Base-by-base conservation (phyloP, 1,284 basidiomycete species). In the Puccinia polysora region DNA sequence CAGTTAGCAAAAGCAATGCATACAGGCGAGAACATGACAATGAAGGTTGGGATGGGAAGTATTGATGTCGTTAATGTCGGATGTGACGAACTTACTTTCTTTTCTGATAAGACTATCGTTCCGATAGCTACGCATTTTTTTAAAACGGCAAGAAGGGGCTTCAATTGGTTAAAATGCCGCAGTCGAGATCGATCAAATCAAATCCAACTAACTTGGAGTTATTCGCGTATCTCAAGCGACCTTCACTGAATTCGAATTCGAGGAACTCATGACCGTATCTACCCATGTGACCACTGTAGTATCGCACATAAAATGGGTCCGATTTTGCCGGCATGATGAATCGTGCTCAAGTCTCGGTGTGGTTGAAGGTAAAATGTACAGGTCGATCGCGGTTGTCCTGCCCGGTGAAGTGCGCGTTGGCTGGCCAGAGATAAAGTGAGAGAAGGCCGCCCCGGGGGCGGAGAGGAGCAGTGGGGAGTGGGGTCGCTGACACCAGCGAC, bases 221-320 rank as follows among this genome's bases (percentile, higher is more conserved):
- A 85, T 98, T 97, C 74, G 96, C 95, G 80, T 98, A 99, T 76
- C 95, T 86, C 75, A 98, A 84, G 73, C 95, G 87, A 7, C 95
- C 96, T 81, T 95, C 89, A 12, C 90, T 89, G 83, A 97, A 97
- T 82, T 98, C 95, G 78, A 97, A 98, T 81, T 99, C 96, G 60
- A 99, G 85, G 80, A 98, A 98, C 75, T 80, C 79, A 65, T 80
- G 79, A 0, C 79, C 79, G 60, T 80, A 78, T 58, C 76, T 55
- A 3, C 67, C 67, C 55, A 59, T 60, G 40, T 70, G 67, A 49
- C 67, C 67, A n/a, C 45, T 45, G 30, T 68, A 68, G 52, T 68
- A 68, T n/a, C 65, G 30, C 38, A 68, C 65, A 34, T 68, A 68
- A 43, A 68, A 68, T 32, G 65, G 47, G 45, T 68, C 65, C 25